Conservation (phyloP, 2,329 filamentous ascomycete species). For the Alternaria brassicae region DNA sequence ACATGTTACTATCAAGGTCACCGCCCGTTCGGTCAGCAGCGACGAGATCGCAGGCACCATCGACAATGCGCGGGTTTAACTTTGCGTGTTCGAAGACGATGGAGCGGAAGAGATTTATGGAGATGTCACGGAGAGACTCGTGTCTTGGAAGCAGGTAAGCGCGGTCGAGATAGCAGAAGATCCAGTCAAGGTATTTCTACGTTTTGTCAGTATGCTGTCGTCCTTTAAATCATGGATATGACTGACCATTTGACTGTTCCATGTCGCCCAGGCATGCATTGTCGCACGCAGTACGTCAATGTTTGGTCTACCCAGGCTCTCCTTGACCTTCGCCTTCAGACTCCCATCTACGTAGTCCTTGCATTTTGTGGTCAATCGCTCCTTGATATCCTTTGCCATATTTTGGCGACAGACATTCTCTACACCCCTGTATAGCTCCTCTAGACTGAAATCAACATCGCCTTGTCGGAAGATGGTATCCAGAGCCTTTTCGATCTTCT, state of each 20-base stretch:
- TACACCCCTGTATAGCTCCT: constrained; percentile 86
- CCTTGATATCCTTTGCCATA: constrained; percentile 71
- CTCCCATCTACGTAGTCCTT: constrained; percentile 65
- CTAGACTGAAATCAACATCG: constrained; percentile 70
- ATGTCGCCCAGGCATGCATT: constrained; percentile 73
- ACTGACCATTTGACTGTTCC: constrained; percentile 78
- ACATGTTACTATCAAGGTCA: constrained; percentile 66
- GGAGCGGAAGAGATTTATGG: constrained; percentile 75
- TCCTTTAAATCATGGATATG: background rate
- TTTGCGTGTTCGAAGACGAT: constrained; percentile 62
- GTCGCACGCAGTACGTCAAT: constrained; percentile 69
- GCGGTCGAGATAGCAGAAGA: constrained; percentile 94
- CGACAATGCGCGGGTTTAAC: constrained; percentile 63
- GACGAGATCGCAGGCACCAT: constrained; percentile 79
- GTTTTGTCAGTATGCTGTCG: constrained; percentile 13
- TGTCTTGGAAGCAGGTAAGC: constrained; percentile 82
- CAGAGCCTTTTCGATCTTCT: constrained; percentile 76
- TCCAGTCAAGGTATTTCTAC: constrained; percentile 78
- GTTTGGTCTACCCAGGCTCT: constrained; percentile 63
- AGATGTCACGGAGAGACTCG: constrained; percentile 82
- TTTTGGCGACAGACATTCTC: constrained; percentile 89
- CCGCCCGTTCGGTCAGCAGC: constrained; percentile 69
- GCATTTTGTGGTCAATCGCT: constrained; percentile 70
- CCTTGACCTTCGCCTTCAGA: constrained; percentile 66
- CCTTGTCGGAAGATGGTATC: constrained; percentile 73